Conservation (phyloP, 352 stramenopile species). For the Globisporangium alternatum region DNA sequence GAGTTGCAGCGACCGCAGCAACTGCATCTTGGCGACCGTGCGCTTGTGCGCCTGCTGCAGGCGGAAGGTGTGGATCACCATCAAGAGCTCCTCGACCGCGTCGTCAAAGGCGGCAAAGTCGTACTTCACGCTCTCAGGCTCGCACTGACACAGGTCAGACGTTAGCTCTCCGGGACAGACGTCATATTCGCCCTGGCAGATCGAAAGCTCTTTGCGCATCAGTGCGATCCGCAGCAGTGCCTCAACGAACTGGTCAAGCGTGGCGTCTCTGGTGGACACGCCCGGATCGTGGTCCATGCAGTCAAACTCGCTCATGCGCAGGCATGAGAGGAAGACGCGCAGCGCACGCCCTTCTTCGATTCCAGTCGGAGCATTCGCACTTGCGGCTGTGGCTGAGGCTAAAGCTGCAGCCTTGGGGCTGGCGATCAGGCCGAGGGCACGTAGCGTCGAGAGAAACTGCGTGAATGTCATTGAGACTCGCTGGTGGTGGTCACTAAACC, state of each 20-base stretch:
- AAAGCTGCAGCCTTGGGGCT: not conserved
- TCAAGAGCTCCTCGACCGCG: slow-evolving; percentile 43
- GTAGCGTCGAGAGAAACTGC: slow-evolving; percentile 31
- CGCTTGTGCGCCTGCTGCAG: slow-evolving; percentile 25
- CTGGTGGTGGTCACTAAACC: not conserved
- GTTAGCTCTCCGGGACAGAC: slow-evolving; percentile 49
- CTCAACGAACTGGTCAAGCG: slow-evolving; percentile 50
- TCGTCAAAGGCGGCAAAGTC: slow-evolving; percentile 41
- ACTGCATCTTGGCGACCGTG: slow-evolving; percentile 33
- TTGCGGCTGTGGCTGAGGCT: not conserved
- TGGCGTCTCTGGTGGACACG: slow-evolving; percentile 10
- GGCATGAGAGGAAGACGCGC: slow-evolving; percentile 58
- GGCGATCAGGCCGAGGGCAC: slow-evolving; percentile 29
- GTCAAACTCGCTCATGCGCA: slow-evolving; percentile 29
- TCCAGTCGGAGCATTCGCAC: slow-evolving; percentile 7
- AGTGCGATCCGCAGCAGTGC: slow-evolving; percentile 46
- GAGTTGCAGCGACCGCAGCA: slow-evolving; percentile 17
- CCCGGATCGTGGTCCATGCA: slow-evolving; percentile 11
- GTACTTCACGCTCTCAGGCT: slow-evolving; percentile 23
- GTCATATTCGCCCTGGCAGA: slow-evolving; percentile 53
- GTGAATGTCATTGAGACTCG: slow-evolving; percentile 20
- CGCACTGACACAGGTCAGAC: slow-evolving; percentile 45
- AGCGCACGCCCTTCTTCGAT: slow-evolving; percentile 53
- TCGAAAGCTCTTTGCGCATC: slow-evolving; percentile 38
- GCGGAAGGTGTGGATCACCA: slow-evolving; percentile 28